Conservation (phyloP, 2,329 filamentous ascomycete species). For the Epichloe festucae region DNA sequence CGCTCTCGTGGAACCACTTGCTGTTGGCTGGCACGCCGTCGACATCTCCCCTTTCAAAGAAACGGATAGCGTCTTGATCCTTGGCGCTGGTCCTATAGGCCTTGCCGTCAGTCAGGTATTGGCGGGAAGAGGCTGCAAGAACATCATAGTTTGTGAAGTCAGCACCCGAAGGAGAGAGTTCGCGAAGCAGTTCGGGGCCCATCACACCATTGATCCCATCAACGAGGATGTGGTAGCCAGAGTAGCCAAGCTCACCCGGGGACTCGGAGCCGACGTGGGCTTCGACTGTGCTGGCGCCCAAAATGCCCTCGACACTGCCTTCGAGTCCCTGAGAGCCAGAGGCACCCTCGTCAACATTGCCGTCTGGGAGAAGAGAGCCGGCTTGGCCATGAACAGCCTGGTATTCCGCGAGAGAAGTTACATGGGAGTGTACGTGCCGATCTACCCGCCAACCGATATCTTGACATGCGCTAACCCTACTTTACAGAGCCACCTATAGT, state of each 20-base stretch:
- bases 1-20: conserved; percentile 38
- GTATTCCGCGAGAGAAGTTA: conserved; percentile 12
- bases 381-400: conserved; percentile 11
- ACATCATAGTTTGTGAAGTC: conserved; percentile 34
- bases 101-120: conserved; percentile 33
- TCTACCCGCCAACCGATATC: background rate
- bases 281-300: conserved; percentile 51
- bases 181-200: conserved; percentile 30
- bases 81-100: conserved; percentile 38
- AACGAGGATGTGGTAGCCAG: conserved; percentile 32
- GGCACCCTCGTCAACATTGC: conserved; percentile 53
- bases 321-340: conserved; percentile 33
- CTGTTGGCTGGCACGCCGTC: conserved; percentile 32
- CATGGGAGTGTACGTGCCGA: conserved; percentile 11
- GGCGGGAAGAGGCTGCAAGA: conserved; percentile 32
- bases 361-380: conserved; percentile 41
- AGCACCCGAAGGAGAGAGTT: conserved; percentile 27
- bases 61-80: conserved; percentile 31
- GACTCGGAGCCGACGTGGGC: conserved; percentile 40
- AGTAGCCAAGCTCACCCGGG: conserved; percentile 32
- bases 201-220: conserved; percentile 27
- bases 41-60: conserved; percentile 27
- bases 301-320: conserved; percentile 31
- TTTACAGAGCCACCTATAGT: conserved; percentile 20
- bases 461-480: conserved; percentile 33